phyloP scores from a whole-genome alignment of 108 stramenopile genomes.

The Fragilaria crotonensis region DNA sequence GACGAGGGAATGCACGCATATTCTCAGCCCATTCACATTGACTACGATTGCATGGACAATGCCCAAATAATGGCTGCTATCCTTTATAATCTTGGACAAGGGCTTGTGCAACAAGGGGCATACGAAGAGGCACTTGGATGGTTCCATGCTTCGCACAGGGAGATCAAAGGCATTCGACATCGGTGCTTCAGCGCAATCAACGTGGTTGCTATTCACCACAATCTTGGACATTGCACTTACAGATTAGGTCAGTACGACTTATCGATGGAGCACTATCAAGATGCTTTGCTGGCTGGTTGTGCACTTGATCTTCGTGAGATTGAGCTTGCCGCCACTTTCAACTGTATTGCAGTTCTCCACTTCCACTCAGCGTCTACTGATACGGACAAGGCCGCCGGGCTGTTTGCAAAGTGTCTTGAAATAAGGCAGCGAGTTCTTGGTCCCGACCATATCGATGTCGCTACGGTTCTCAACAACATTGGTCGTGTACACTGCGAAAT shows the following conservation, averaged over 20 bases:
- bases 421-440: conserved; percentile 22
- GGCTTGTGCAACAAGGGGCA: background rate
- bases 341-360: conserved; percentile 36
- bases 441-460: conserved; percentile 13
- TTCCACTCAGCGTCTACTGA: conserved; percentile 25
- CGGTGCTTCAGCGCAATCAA: background rate
- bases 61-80: conserved; percentile 11
- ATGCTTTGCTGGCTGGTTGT: background rate
- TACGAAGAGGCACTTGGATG: conserved; percentile 1
- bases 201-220: conserved; percentile 21
- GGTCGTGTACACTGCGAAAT: conserved; percentile 45
- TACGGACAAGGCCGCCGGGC: conserved; percentile 21
- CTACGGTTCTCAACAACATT: conserved; percentile 62
- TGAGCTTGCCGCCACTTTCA: conserved; percentile 16
- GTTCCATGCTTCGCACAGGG: background rate
- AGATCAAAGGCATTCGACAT: too few species aligned
- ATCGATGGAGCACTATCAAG: conserved; percentile 25
- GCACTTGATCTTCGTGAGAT: background rate
- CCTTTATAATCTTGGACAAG: conserved; percentile 8
- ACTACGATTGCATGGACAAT: background rate
- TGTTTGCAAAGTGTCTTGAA: conserved; percentile 27
- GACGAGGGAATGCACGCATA: conserved; percentile 15
- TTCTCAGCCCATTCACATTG: conserved; percentile 2
- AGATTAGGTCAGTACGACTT: conserved; percentile 33
- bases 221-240: conserved; percentile 44